These are phyloP conservation scores for Lodderomyces parapsilosis DNA, from an alignment of 1,139 yeast species.

Conservation along the genomic window DNA sequence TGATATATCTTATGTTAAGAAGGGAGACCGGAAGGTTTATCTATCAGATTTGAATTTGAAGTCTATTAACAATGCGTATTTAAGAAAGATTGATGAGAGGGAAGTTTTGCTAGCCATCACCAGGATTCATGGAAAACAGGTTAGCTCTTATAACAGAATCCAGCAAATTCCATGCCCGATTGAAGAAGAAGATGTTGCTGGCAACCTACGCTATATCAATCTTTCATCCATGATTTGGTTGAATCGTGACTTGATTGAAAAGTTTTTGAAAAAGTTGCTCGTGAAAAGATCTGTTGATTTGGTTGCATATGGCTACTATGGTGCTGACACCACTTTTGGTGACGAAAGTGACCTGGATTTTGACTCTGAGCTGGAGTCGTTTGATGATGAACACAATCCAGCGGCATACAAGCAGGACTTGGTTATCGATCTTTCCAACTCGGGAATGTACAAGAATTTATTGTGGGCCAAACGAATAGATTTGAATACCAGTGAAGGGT, in stretches of 20 bases:
- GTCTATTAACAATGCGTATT: slow-evolving; percentile 34
- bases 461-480: slow-evolving; percentile 53
- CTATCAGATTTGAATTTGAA: slow-evolving; percentile 44
- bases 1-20: slow-evolving; percentile 28
- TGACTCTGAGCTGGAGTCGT: slow-evolving; percentile 10
- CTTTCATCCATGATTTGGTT: slow-evolving; percentile 55
- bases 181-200: slow-evolving; percentile 12
- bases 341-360: slow-evolving; percentile 8
- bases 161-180: slow-evolving; percentile 14
- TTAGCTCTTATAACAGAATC: slow-evolving; percentile 6
- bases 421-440: slow-evolving; percentile 47
- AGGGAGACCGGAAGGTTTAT: slow-evolving; percentile 41
- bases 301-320: slow-evolving; percentile 9
- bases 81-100: slow-evolving; percentile 32
- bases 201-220: slow-evolving; percentile 31
- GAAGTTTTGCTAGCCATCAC: slow-evolving; percentile 36
- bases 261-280: slow-evolving; percentile 25
- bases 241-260: slow-evolving; percentile 38
- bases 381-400: slow-evolving; percentile 14
- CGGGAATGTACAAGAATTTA: slow-evolving; percentile 58
- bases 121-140: slow-evolving; percentile 21
- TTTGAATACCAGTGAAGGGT: slow-evolving; percentile 28
- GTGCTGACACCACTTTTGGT: slow-evolving; percentile 7
- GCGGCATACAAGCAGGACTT: slow-evolving; percentile 22
- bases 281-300: slow-evolving; percentile 11